phyloP scores from a whole-genome alignment of 2,329 filamentous ascomycete species.

The Pezicula neosporulosa region DNA sequence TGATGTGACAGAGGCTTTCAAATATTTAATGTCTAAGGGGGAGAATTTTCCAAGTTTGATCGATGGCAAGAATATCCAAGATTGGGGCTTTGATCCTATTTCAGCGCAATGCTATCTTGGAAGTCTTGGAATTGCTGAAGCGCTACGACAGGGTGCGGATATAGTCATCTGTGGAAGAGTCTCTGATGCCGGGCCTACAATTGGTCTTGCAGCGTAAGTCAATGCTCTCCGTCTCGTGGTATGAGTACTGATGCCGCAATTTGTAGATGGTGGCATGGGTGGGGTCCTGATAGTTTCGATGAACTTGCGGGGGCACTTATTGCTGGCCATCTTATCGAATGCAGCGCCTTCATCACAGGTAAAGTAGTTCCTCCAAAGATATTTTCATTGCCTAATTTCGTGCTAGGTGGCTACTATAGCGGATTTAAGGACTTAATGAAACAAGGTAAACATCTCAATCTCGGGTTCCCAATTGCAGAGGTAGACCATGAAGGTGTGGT shows the following conservation, averaged over 20 bases:
- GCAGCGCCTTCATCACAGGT: conserved; percentile 16
- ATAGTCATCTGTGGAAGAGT: conserved; percentile 40
- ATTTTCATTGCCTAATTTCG: too few species aligned
- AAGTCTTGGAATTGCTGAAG: conserved; percentile 33
- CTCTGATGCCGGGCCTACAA: conserved; percentile 36
- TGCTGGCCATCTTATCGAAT: conserved; percentile 25
- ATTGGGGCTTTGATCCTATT: conserved; percentile 17
- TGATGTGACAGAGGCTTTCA: conserved; percentile 31
- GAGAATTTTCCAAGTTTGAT: conserved; percentile 34
- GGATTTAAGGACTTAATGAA: conserved; percentile 25
- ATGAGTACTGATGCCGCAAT: too few species aligned
- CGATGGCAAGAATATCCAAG: conserved; percentile 8
- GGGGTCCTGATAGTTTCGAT: conserved; percentile 30
- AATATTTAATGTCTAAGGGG: conserved; percentile 27
- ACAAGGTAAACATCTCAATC: conserved; percentile 36
- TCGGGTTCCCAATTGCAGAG: conserved; percentile 41
- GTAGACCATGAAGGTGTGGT: conserved; percentile 34
- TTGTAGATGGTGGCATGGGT: conserved; percentile 33
- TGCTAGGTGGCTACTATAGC: conserved; percentile 4
- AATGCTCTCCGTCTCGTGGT: too few species aligned
- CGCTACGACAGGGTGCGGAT: conserved; percentile 35
- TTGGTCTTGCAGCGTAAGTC: conserved; percentile 29
- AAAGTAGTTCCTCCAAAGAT: too few species aligned
- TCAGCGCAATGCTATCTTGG: conserved; percentile 27
- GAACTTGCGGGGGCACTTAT: conserved; percentile 32